Evolutionary conservation across 2,329 filamentous ascomycete genomes (phyloP).

Genomic region (Ophiosphaerella korrae): DNA sequence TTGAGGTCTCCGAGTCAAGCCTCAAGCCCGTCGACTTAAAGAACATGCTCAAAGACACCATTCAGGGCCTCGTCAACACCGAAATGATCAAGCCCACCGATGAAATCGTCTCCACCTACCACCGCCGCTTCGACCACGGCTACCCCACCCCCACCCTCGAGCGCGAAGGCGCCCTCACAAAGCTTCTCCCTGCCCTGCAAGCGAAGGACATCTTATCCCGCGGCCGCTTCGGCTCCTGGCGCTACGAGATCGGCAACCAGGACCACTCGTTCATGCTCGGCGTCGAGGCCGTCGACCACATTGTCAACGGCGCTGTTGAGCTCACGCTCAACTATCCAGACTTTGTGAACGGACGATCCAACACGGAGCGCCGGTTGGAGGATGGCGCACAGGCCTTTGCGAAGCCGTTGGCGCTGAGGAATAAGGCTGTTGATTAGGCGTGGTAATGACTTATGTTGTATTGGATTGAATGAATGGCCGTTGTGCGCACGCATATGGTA

Average conservation of each 20-base stretch:
- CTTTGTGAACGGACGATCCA: conserved; percentile 82
- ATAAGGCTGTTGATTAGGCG: conserved; percentile 27
- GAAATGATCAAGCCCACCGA: conserved; percentile 90
- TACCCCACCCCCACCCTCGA: conserved; percentile 95
- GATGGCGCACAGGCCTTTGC: conserved; percentile 65
- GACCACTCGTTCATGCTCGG: conserved; percentile 98
- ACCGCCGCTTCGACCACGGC: conserved; percentile 96
- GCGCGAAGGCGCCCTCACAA: conserved; percentile 90
- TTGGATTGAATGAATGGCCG: background rate
- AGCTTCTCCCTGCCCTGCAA: conserved; percentile 91
- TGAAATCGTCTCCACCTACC: conserved; percentile 97
- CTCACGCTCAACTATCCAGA: conserved; percentile 95
- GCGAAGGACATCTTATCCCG: conserved; percentile 91
- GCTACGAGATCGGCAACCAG: conserved; percentile 96
- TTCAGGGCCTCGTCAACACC: conserved; percentile 96
- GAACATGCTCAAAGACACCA: conserved; percentile 86
- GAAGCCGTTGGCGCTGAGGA: conserved; percentile 46
- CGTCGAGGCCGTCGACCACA: conserved; percentile 89
- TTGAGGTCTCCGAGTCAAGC: conserved; percentile 93
- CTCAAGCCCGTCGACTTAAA: conserved; percentile 92
- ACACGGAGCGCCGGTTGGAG: conserved; percentile 66
- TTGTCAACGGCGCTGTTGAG: conserved; percentile 87
- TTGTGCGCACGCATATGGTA: background rate
- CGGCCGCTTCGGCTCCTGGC: conserved; percentile 96
- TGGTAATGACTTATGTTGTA: background rate